Evolutionary conservation across 2,329 filamentous ascomycete genomes (phyloP).

Genomic region (Chrysosporium keratinophilum): DNA sequence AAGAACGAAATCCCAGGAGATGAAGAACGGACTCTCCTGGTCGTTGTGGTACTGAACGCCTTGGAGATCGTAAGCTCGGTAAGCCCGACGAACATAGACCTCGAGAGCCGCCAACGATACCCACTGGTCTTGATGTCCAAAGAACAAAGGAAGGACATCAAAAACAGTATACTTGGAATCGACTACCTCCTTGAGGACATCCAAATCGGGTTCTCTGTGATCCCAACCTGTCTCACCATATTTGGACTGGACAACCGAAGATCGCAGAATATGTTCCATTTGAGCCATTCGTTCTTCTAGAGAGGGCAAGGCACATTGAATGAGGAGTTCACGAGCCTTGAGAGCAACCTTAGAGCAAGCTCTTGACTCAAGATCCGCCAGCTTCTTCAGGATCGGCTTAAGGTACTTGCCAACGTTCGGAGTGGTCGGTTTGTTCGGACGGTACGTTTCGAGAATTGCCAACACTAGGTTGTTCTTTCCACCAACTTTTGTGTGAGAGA

Average conservation of each 20-base stretch:
- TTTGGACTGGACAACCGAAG: conserved; percentile 88
- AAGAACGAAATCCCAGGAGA: conserved; percentile 93
- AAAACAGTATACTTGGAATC: conserved; percentile 99
- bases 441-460: conserved; percentile 86
- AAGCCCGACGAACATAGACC: conserved; percentile 91
- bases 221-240: conserved; percentile 97
- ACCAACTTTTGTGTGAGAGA: conserved; percentile 85
- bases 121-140: conserved; percentile 87
- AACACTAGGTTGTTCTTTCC: conserved; percentile 90
- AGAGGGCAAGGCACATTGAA: conserved; percentile 91
- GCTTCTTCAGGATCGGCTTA: conserved; percentile 66
- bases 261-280: conserved; percentile 97
- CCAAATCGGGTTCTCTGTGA: conserved; percentile 80
- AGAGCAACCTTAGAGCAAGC: conserved; percentile 89
- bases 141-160: conserved; percentile 90
- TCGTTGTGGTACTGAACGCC: conserved; percentile 73
- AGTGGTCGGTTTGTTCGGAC: conserved; percentile 82
- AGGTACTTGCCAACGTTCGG: conserved; percentile 84
- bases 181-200: conserved; percentile 92
- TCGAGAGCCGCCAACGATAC: conserved; percentile 88
- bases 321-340: conserved; percentile 93
- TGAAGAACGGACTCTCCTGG: conserved; percentile 61
- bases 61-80: conserved; percentile 90
- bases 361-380: conserved; percentile 82
- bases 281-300: conserved; percentile 88